Base-by-base conservation (phyloP, 2,329 filamentous ascomycete genomes). In the Cladosporium sp. region DNA sequence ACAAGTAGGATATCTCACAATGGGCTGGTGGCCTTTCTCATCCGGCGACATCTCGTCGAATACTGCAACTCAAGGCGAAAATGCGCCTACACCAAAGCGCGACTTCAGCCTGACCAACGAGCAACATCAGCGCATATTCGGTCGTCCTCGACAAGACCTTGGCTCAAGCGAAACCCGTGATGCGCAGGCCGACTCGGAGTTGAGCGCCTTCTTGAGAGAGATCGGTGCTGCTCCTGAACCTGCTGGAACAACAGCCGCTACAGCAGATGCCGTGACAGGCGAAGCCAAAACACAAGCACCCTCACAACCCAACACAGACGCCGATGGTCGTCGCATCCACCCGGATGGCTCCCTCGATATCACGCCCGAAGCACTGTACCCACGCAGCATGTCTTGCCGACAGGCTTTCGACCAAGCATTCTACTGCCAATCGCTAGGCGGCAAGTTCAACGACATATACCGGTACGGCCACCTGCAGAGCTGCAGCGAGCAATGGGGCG, bases 371-470 rank as follows among this genome's bases (percentile, higher is more conserved):
- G 83, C 86, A 61, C 79, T 90, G 51, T 89, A 94, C 61, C 90
- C 91, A 0, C 86, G 85, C 40, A 84, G 81, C 53, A 94, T 97
- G 87, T 92, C 88, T 68, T 97, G 94, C 79, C 88, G 90, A 52
- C 82, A 87, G 60, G 88, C 91, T 65, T 97, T 99, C 77, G 94
- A 99, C 77, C 82, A 85, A 62, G 92, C 93, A 59, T 97, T 93
- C 82, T 90, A 93, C 79, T 99, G 94, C 81, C 90, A 94, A 71
- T 91, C 88, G 0, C 80, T 96, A 8, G 92, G 91, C 54, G 91
- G 93, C 0, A 92, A 97, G 73, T 96, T 92, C 80, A 91, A 89
- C 68, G 86, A 91, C 68, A 83, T 97, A 36, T 99, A 97, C 79
- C 88, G 94, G 37, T 87, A 91, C 70, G 94, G 94, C 61, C 77